These are phyloP conservation scores for Nitzschia inconspicua DNA, from an alignment of 108 stramenopile species.

Conservation along the genomic window DNA sequence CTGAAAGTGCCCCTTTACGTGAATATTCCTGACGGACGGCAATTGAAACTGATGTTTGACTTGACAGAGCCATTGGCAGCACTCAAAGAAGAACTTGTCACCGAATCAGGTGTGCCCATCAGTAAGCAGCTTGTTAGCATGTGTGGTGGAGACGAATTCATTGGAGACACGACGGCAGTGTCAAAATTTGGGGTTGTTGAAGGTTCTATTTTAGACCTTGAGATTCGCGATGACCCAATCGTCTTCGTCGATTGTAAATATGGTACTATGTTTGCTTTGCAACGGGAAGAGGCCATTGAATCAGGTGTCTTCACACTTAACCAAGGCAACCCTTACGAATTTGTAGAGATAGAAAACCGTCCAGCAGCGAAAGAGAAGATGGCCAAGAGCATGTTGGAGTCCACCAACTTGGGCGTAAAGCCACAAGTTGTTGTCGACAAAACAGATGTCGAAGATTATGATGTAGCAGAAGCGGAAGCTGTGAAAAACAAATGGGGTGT, in stretches of 20 bases:
- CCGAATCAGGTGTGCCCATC: conserved; percentile 18
- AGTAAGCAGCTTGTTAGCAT: conserved; percentile 9
- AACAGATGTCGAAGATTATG: conserved; percentile 26
- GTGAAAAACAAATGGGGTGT: conserved; percentile 40
- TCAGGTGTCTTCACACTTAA: conserved; percentile 12
- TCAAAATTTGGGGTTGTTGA: conserved; percentile 13
- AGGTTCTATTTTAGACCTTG: conserved; percentile 20
- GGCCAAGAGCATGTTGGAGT: conserved; percentile 23
- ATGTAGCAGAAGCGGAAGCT: conserved; percentile 9
- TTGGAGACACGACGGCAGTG: background rate
- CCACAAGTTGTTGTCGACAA: conserved; percentile 28
- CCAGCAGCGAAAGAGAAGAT: conserved; percentile 10
- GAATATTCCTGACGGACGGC: conserved; percentile 11
- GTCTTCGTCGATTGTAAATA: conserved; percentile 33
- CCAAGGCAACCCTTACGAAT: conserved; percentile 9
- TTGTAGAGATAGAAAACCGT: conserved; percentile 12
- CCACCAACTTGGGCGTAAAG: conserved; percentile 28
- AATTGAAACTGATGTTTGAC: conserved; percentile 14
- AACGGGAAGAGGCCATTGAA: conserved; percentile 23
- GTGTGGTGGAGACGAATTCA: background rate
- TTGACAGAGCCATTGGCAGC: background rate
- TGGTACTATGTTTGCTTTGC: conserved; percentile 30
- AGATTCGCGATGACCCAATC: conserved; percentile 20
- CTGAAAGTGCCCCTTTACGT: conserved; percentile 20
- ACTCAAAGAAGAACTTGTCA: conserved; percentile 15